These are phyloP conservation scores for Mycena albidolilacea DNA, from an alignment of 768 basidiomycete genomes.

Conservation along the genomic window DNA sequence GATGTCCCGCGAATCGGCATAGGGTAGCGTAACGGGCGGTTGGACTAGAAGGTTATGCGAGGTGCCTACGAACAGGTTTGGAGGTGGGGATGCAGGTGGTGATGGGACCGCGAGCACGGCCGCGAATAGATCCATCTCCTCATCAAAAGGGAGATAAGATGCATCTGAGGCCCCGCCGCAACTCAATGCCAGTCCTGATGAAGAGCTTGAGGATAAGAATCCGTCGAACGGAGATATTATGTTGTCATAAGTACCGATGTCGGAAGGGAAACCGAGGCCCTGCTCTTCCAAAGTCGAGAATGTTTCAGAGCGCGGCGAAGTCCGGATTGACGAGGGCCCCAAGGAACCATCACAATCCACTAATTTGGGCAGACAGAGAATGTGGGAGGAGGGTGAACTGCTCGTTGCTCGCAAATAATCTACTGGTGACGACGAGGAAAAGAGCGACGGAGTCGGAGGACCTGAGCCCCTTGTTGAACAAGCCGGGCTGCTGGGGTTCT, in stretches of 20 bases:
- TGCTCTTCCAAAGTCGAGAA: conserved; percentile 48
- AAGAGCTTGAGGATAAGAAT: neutral
- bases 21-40: conserved; percentile 5
- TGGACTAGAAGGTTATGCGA: neutral
- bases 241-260: conserved; percentile 35
- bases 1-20: conserved; percentile 1
- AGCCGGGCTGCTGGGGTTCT: neutral
- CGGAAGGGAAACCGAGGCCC: conserved; percentile 43
- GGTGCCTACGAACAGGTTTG: neutral
- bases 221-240: conserved; percentile 6
- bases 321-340: conserved; percentile 50
- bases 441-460: neutral
- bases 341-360: conserved; percentile 50
- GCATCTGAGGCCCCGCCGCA: neutral
- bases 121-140: conserved; percentile 13
- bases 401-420: neutral
- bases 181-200: neutral
- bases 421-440: neutral
- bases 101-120: neutral
- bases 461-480: neutral
- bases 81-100: neutral
- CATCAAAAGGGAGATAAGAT: neutral
- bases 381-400: conserved; percentile 4
- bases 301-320: conserved; percentile 57
- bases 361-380: conserved; percentile 1